Evolutionary conservation across 2,329 filamentous ascomycete species (phyloP).

Genomic region (Hypocreales sp.): DNA sequence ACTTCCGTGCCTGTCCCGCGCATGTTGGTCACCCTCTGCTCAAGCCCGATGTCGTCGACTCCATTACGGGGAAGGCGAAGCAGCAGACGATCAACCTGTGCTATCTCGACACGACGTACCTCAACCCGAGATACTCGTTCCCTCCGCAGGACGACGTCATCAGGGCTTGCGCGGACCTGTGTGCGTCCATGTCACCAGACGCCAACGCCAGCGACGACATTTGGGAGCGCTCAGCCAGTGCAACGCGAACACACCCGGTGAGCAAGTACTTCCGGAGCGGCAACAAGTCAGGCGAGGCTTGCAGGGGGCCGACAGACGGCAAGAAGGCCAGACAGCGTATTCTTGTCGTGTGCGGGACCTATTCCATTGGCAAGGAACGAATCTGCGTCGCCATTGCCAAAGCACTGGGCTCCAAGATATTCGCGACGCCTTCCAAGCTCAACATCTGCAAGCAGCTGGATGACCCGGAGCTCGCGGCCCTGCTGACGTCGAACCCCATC

Average conservation of each 20-base stretch:
- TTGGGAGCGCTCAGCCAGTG: slow-evolving; percentile 28
- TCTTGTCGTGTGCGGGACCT: slow-evolving; percentile 87
- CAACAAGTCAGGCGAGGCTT: slow-evolving; percentile 13
- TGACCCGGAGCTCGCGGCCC: slow-evolving; percentile 62
- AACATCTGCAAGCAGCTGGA: slow-evolving; percentile 73
- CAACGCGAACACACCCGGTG: slow-evolving; percentile 26
- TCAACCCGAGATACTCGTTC: slow-evolving; percentile 91
- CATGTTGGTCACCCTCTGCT: slow-evolving; percentile 75
- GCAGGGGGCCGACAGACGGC: slow-evolving; percentile 11
- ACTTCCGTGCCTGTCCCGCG: slow-evolving; percentile 79
- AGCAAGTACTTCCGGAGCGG: slow-evolving; percentile 37
- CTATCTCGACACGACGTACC: slow-evolving; percentile 93
- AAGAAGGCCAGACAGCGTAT: slow-evolving; percentile 38
- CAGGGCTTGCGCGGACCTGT: slow-evolving; percentile 73
- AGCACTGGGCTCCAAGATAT: slow-evolving; percentile 78
- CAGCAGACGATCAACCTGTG: slow-evolving; percentile 90
- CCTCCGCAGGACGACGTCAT: slow-evolving; percentile 82
- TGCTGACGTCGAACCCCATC: slow-evolving; percentile 64
- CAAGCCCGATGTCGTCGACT: slow-evolving; percentile 57
- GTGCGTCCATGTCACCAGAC: slow-evolving; percentile 58
- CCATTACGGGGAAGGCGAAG: slow-evolving; percentile 50
- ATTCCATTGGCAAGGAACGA: slow-evolving; percentile 94
- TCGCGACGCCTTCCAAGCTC: slow-evolving; percentile 68
- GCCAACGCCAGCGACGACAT: slow-evolving; percentile 30
- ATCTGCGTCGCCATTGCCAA: slow-evolving; percentile 87